Evolutionary conservation across 1,284 basidiomycete genomes (phyloP), one percentile per base, ranked within the genome.

Genomic region (Melampsora larici-populina): DNA sequence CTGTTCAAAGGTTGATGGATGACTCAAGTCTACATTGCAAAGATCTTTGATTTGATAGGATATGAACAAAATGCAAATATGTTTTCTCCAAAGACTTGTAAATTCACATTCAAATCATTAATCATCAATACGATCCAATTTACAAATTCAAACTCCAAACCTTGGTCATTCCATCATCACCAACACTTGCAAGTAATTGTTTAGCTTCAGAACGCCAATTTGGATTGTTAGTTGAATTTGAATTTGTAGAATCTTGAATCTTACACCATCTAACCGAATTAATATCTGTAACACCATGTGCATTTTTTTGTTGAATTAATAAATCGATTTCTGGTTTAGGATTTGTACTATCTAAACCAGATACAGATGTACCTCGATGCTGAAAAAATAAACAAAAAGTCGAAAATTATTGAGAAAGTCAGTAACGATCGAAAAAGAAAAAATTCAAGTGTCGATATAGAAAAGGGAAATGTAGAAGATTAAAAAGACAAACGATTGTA

Each of bases 221-320:
- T 62, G 15, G 74, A 29, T 9, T 78, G 78, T 15, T 75, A 75
- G 79, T 40, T 58, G 78, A 55, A 46, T 66, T 48, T 71, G 81
- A 79, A 11, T 64, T 73, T 46, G 79, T 67, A 3, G 58, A 49
- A 58, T 80, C 62, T 55, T 79, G 79, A 18, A 81, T 78, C 0
- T 81, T 82, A 60, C 91, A 92, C 92, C 92, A 95, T 1, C 87
- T 85, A 17, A 93, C 87, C 49, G 88, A 86, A 83, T 95, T 94
- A 58, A 93, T 87, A 81, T 95, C 93, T 80, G 88, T 86, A 0
- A 90, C 88, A 5, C 87, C 91, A 80, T 95, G 93, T 0, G 90
- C 86, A 8, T 86, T 83, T 9, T 90, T 78, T 31, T 80, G 15
- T 13, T 89, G 81, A 60, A 81, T 86, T 69, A 88, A 84, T 63